A percentile compares a stretch with the other conserved stretches of the same genome.
phyloP scores from a whole-genome alignment of 805 yeast species.

The Wickerhamomyces sydowiorum region DNA sequence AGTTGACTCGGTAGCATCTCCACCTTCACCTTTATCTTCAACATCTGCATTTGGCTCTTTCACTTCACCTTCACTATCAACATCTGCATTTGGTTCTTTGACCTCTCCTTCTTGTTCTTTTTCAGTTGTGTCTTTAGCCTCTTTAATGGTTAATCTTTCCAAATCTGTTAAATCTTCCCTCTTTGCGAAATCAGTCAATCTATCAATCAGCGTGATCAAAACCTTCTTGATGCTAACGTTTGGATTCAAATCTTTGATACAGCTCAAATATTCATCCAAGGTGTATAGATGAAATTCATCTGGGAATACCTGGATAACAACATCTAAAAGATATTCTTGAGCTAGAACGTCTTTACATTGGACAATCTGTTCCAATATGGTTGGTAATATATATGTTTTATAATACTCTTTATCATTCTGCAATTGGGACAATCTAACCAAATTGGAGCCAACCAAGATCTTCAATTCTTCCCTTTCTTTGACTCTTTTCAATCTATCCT shows the following conservation, averaged over 20 bases:
- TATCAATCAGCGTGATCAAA: conserved; percentile 62
- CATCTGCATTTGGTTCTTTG: conserved; percentile 8
- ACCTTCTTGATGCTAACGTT: conserved; percentile 63
- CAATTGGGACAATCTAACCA: conserved; percentile 82
- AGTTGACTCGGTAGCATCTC: conserved; percentile 4
- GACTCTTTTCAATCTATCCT: conserved; percentile 68
- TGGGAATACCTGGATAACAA: conserved; percentile 90
- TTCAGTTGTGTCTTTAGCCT: conserved; percentile 5
- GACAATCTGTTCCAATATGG: conserved; percentile 79
- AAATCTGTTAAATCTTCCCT: conserved; percentile 27
- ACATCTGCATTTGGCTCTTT: conserved; percentile 8
- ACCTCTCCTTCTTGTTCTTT: conserved; percentile 4
- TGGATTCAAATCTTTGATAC: conserved; percentile 64
- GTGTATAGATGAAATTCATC: conserved; percentile 84
- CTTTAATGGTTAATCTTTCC: conserved; percentile 15
- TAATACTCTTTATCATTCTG: conserved; percentile 55
- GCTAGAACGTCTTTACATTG: conserved; percentile 91
- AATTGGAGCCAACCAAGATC: conserved; percentile 87
- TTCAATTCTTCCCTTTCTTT: conserved; percentile 84
- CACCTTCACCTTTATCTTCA: conserved; percentile 4
- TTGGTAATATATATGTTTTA: conserved; percentile 58
- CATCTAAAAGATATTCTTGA: conserved; percentile 87
- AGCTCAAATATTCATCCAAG: conserved; percentile 56
- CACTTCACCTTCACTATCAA: conserved; percentile 2
- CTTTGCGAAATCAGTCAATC: conserved; percentile 52